Base-by-base conservation (phyloP, 2,329 filamentous ascomycete genomes). In the Cladosporium oxysporum region DNA sequence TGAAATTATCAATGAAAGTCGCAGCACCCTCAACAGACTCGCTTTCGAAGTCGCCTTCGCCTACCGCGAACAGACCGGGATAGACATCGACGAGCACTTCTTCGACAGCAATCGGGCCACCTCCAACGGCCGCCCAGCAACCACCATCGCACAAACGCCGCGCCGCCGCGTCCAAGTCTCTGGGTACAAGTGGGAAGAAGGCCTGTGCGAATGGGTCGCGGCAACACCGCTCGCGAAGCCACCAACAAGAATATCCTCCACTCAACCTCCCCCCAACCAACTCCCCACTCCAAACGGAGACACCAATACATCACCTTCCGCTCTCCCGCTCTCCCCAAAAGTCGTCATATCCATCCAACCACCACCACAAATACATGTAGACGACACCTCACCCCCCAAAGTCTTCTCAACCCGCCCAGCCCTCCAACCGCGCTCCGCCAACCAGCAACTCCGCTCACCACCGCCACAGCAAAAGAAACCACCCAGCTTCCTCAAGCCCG, bases 131-230 rank as follows among this genome's bases (percentile, higher is more conserved):
- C 10, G 3, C 5, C 3, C 33, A 18, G 2, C 37, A 41, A 31
- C 2, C 5, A 31, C 1, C 26, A 2, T n/a, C 23, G 37, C 64
- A 2, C 66, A 63, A 18, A 67, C 66, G 16, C 65, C 61, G 61
- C 62, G 62, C 53, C 62, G 65, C n/a, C 62, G 59, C 26, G 68
- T 16, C 21, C 41, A 35, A 59, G 59, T 53, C 49, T 58, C 37
- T 7, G 76, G 76, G 3, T 79, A 79, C 62, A 72, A 76, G 26
- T 82, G 79, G 79, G 80, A 82, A 69, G 79, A 81, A 58, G 79
- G 79, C 11, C 77, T 82, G 41, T 78, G 79, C 28, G 80, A 82
- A 67, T 82, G 80, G 80, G 77, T 82, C n/a, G 72, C 75, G 0
- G 77, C 74, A 44, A 81, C 80, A 10, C 80, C 80, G 0, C 76